Conservation (phyloP, 768 basidiomycete genomes). For the Hypholoma sublateritium region DNA sequence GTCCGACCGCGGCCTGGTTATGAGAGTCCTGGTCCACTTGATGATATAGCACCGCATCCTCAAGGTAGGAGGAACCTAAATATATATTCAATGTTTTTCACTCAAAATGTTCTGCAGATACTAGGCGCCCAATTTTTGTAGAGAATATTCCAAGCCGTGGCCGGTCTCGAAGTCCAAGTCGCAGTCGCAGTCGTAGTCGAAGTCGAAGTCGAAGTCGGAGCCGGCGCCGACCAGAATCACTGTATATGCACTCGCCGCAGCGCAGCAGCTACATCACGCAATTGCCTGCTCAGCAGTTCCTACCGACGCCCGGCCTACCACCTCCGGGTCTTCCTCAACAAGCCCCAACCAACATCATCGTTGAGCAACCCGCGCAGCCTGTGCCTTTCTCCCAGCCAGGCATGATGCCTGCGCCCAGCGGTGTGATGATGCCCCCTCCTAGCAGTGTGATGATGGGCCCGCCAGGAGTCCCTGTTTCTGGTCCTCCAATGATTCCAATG, state of each 20-base stretch:
- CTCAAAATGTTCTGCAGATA: too few species aligned
- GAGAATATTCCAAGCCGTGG: too few species aligned
- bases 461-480: conserved; percentile 7
- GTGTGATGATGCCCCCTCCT: conserved; percentile 1
- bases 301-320: conserved; percentile 23
- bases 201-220: conserved; percentile 14
- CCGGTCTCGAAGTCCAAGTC: neutral
- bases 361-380: conserved; percentile 24
- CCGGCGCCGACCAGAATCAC: conserved; percentile 5
- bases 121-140: too few species aligned
- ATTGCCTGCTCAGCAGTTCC: conserved; percentile 11
- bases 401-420: conserved; percentile 2
- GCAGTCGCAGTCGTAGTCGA: conserved; percentile 1
- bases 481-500: conserved; percentile 16
- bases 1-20: conserved; percentile 12
- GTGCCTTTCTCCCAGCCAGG: conserved; percentile 18
- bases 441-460: neutral
- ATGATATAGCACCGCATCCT: too few species aligned
- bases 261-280: neutral
- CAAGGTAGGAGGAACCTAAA: too few species aligned
- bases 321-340: neutral
- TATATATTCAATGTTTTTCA: too few species aligned
- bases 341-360: conserved; percentile 21
- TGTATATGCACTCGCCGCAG: conserved; percentile 7
- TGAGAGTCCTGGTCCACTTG: neutral